phyloP scores from a whole-genome alignment of 345 rosid species.

The Murraya paniculata region DNA sequence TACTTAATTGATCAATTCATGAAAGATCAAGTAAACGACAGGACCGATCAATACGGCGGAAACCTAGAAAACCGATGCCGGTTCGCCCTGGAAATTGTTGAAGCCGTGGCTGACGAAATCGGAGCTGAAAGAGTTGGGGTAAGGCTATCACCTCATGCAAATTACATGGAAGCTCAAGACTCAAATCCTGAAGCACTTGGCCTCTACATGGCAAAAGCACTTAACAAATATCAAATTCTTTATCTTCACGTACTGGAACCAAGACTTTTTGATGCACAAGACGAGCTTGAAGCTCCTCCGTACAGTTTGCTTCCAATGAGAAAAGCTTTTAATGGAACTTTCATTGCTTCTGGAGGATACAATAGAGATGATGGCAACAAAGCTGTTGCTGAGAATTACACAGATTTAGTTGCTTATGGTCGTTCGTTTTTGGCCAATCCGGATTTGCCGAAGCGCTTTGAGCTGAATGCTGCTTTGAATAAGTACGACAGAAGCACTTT shows the following conservation, averaged over 20 bases:
- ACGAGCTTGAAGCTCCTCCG: constrained; percentile 12
- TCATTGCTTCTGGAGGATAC: constrained; percentile 44
- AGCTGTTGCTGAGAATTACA: constrained; percentile 25
- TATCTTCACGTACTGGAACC: constrained; percentile 44
- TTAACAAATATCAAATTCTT: constrained; percentile 28
- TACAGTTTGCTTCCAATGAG: constrained; percentile 33
- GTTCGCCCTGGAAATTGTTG: constrained; percentile 16
- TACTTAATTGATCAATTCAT: neutral
- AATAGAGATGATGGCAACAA: constrained; percentile 30
- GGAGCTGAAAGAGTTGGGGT: neutral
- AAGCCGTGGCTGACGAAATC: constrained; percentile 20
- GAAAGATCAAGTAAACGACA: neutral
- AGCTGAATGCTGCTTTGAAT: constrained; percentile 35
- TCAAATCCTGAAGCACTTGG: constrained; percentile 41
- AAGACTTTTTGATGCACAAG: constrained; percentile 15
- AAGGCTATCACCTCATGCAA: neutral
- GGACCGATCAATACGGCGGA: constrained; percentile 29
- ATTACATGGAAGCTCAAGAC: constrained; percentile 29
- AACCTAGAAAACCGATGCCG: neutral
- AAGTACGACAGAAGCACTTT: constrained; percentile 30
- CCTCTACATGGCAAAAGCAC: constrained; percentile 34
- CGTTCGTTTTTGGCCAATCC: constrained; percentile 44
- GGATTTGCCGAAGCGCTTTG: constrained; percentile 40
- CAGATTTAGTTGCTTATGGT: constrained; percentile 10
- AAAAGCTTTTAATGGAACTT: constrained; percentile 34